These are phyloP conservation scores for Botrytis fabae DNA, from an alignment of 2,329 filamentous ascomycete species.

Conservation along the genomic window DNA sequence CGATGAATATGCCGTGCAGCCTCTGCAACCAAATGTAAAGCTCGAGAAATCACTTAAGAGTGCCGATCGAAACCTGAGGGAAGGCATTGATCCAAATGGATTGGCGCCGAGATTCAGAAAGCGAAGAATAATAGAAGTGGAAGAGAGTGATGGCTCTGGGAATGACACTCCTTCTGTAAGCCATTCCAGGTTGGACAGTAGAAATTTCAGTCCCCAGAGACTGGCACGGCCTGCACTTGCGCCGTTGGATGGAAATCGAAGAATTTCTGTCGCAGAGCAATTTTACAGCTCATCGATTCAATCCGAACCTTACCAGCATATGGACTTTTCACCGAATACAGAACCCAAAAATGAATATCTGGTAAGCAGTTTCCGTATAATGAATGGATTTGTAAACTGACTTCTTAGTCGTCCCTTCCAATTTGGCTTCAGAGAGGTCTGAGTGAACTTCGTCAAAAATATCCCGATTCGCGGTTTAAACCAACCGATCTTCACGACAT, in stretches of 20 bases:
- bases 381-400: not conserved
- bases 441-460: conserved; percentile 13
- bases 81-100: conserved; percentile 19
- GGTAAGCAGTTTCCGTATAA: not conserved
- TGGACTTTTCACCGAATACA: not conserved
- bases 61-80: conserved; percentile 3
- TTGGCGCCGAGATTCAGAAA: conserved; percentile 10
- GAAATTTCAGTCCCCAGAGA: conserved; percentile 13
- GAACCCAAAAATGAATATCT: not conserved
- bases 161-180: not conserved
- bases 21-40: too few species aligned
- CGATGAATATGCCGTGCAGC: not conserved
- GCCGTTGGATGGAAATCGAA: conserved; percentile 13
- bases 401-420: conserved; percentile 1
- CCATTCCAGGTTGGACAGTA: not conserved
- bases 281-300: conserved; percentile 16
- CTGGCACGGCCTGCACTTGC: conserved; percentile 11
- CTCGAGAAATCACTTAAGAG: not conserved
- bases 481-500: not conserved
- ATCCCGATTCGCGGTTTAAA: conserved; percentile 9
- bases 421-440: conserved; percentile 18
- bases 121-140: conserved; percentile 17
- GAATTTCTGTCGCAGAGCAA: conserved; percentile 2
- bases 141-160: conserved; percentile 17
- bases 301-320: not conserved